Evolutionary conservation across 1,139 yeast genomes (phyloP).

Genomic region (Geotrichum australiense): DNA sequence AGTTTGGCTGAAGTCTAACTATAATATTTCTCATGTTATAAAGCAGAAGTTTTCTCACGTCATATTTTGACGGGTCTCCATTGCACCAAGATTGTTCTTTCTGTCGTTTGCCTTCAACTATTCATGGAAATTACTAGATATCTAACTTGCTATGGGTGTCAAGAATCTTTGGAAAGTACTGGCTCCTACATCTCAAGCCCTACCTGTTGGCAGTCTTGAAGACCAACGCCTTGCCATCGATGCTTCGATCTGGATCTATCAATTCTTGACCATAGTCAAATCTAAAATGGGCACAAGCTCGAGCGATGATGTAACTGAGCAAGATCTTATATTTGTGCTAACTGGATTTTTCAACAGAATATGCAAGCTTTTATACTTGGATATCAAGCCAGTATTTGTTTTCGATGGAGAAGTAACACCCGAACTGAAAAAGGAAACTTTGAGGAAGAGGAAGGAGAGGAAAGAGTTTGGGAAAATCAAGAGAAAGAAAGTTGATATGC

Average conservation of each 20-base stretch:
- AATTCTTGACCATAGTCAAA: conserved; percentile 89
- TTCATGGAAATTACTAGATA: too few relatives aligned
- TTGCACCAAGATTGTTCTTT: too few relatives aligned
- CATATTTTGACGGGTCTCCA: too few relatives aligned
- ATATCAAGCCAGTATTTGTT: conserved; percentile 87
- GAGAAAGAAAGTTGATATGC: conserved; percentile 16
- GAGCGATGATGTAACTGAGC: conserved; percentile 20
- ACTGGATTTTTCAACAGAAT: conserved; percentile 92
- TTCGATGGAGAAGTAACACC: conserved; percentile 96
- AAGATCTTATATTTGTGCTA: conserved; percentile 31
- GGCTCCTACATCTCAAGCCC: conserved; percentile 88
- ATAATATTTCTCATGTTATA: too few relatives aligned
- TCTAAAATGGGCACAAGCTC: conserved; percentile 77
- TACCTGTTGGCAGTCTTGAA: conserved; percentile 70
- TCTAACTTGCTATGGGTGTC: conserved; percentile 95
- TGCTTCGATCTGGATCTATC: conserved; percentile 98
- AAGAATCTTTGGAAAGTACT: conserved; percentile 89
- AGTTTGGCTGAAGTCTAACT: too few relatives aligned
- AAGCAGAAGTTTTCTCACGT: too few relatives aligned
- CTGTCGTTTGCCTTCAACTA: too few relatives aligned
- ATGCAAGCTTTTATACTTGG: conserved; percentile 82
- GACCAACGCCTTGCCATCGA: conserved; percentile 84
- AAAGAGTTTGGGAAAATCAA: conserved; percentile 5
- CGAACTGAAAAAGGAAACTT: conserved; percentile 67
- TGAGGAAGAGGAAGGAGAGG: conserved; percentile 33